Evolutionary conservation across 495 filamentous ascomycete genomes (phyloP), one percentile per base, ranked within the genome.

Genomic region (Collariella sp.): DNA sequence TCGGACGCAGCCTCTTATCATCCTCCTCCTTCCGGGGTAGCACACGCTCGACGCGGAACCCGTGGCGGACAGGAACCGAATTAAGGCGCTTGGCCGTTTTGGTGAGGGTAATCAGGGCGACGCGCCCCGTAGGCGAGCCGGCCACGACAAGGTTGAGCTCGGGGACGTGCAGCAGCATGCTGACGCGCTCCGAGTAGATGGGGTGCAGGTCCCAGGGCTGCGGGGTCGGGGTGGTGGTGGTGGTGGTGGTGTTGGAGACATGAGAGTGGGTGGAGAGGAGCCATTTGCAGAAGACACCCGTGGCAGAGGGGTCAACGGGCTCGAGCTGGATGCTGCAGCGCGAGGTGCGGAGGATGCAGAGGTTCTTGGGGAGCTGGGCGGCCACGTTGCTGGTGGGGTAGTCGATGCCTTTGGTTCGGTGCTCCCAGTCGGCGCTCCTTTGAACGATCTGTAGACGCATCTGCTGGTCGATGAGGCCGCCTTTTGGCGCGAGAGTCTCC

Each of bases 111-210:
- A 95, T 70, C 2, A 97, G 70, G 1, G 80, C 86, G 10, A 84
- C 88, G 10, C 85, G 80, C 15, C 93, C 93, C 47, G 76, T 79
- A 42, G 87, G 80, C 5, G 84, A 85, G 7, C 80, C 91, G 0
- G 84, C 77, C 9, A 91, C 70, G 4, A 95, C 79, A 26, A 96
- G 72, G 6, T 82, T 86, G 16, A 94, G 75, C 54, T 93, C 86
- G 0, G 87, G 87, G 23, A 96, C 80, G 50, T 87, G 80, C 22
- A 82, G 70, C 6, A 85, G 69, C 81, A 91, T 86, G 69, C 86
- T 88, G 23, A 95, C 72, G 5, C 91, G 84, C 61, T 90, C 79
- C 51, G 76, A 77, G 18, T 64, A 57, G 33, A 52, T 40, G 34
- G 73, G 69, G 20, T 68, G 65, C n/a, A 69, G 62, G 13, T 76